Evolutionary conservation across 2,329 filamentous ascomycete genomes (phyloP).

Genomic region (Paraphaeosphaeria minitans): DNA sequence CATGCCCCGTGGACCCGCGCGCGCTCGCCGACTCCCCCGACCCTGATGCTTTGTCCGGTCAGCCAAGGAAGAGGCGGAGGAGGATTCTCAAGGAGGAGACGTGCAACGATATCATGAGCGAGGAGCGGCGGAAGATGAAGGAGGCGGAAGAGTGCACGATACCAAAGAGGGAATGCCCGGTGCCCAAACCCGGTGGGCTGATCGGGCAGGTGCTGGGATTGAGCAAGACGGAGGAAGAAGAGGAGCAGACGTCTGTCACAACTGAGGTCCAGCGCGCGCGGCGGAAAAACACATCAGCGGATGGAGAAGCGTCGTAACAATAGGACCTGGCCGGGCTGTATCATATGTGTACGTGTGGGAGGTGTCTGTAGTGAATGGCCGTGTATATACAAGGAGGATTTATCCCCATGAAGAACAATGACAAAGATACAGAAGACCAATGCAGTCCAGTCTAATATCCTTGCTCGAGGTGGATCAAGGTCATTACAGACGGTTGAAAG

Average conservation of each 20-base stretch:
- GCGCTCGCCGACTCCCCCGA: constrained; percentile 72
- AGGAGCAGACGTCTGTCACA: constrained; percentile 17
- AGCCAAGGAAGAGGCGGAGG: constrained; percentile 46
- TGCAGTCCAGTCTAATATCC: too few relatives aligned
- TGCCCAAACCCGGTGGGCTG: constrained; percentile 85
- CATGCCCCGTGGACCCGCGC: constrained; percentile 80
- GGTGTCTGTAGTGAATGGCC: neutral
- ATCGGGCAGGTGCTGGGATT: constrained; percentile 78
- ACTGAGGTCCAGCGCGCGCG: constrained; percentile 14
- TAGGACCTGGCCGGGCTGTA: neutral
- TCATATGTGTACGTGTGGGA: neutral
- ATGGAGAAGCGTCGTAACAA: neutral
- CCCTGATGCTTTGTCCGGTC: constrained; percentile 32
- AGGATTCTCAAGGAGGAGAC: constrained; percentile 33
- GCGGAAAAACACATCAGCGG: constrained; percentile 4
- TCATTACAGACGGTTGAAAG: too few relatives aligned
- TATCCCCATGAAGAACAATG: neutral
- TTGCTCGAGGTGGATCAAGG: too few relatives aligned
- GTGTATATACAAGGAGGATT: constrained; percentile 3
- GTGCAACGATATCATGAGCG: constrained; percentile 27
- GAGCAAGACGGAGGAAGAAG: constrained; percentile 45
- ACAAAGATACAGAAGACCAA: neutral
- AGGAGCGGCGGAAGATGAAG: constrained; percentile 22
- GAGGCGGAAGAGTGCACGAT: constrained; percentile 29
- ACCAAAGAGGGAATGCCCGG: constrained; percentile 76